Evolutionary conservation across 1,139 yeast genomes (phyloP), one percentile per base, ranked within the genome.

Genomic region (Yamadazyma diospyri): DNA sequence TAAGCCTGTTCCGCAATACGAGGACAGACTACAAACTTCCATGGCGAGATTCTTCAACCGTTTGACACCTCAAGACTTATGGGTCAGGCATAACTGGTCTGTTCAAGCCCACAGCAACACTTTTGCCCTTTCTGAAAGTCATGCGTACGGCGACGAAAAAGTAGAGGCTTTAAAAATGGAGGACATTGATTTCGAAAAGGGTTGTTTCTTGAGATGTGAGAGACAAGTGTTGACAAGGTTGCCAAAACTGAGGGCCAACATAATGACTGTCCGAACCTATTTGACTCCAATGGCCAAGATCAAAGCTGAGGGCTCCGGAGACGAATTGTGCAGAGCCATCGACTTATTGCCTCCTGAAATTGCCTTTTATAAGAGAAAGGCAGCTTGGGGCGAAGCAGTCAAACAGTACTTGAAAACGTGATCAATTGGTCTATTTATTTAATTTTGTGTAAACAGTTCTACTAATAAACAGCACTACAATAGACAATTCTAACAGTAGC

Each of bases 381-480:
- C 63, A 3, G 74, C 65, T 26, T 81, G 89, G 88, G 87, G 86
- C 0, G 69, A 67, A 4, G 81, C 86, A 0, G 78, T 78, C 2
- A 64, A 69, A 40, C 54, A 63, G 23, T 79, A 61, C 46, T 48
- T 78, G 33, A 38, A 32, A 13, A 23, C 33, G 4, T 34, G 22
- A 13, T 6, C 11, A 12, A 18, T 13, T 27, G 11, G 9, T 11
- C 6, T 22, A 22, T 13, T 15, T 21, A 15, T 18, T 13, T 33
- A n/a, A n/a, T n/a, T n/a, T n/a, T n/a, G n/a, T n/a, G n/a, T n/a
- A n/a, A n/a, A n/a, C n/a, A n/a, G n/a, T n/a, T n/a, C n/a, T n/a
- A n/a, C n/a, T n/a, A n/a, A n/a, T n/a, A n/a, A n/a, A n/a, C n/a
- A n/a, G n/a, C n/a, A n/a, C n/a, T n/a, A n/a, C n/a, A n/a, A n/a